Conservation (phyloP, 495 filamentous ascomycete species). For the Trichoderma parareesei region DNA sequence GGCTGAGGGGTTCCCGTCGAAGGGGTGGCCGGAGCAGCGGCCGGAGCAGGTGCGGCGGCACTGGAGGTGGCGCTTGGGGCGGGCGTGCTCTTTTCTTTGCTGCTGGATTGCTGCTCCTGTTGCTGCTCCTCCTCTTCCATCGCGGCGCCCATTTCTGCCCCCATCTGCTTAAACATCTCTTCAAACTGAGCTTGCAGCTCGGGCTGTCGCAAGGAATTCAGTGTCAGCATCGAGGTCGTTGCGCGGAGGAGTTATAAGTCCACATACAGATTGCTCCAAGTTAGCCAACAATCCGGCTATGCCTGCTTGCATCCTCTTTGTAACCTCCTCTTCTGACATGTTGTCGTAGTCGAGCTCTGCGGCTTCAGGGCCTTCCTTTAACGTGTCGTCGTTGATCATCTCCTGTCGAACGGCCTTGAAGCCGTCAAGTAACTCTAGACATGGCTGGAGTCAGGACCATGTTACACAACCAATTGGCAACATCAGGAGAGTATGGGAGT, state of each 20-base stretch:
- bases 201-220: slow-evolving; percentile 43
- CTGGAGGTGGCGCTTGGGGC: not conserved
- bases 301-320: slow-evolving; percentile 73
- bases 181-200: slow-evolving; percentile 86
- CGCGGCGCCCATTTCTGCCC: slow-evolving; percentile 38
- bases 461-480: not conserved
- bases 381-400: slow-evolving; percentile 31
- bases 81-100: not conserved
- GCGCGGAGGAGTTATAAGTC: not conserved
- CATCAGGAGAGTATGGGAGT: not conserved
- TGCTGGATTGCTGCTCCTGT: slow-evolving; percentile 1
- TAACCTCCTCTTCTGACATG: slow-evolving; percentile 63
- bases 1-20: slow-evolving; percentile 12
- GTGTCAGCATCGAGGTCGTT: slow-evolving; percentile 12
- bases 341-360: slow-evolving; percentile 30
- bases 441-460: slow-evolving; percentile 7
- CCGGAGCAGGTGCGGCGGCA: not conserved
- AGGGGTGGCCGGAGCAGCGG: not conserved
- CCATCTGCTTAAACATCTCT: slow-evolving; percentile 71
- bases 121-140: slow-evolving; percentile 21
- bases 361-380: slow-evolving; percentile 26
- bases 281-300: slow-evolving; percentile 77
- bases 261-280: slow-evolving; percentile 50
- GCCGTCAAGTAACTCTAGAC: slow-evolving; percentile 79
- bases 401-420: slow-evolving; percentile 56